These are phyloP conservation scores for Verticillium zaregamsianum DNA, from an alignment of 2,329 filamentous ascomycete genomes.

Conservation along the genomic window DNA sequence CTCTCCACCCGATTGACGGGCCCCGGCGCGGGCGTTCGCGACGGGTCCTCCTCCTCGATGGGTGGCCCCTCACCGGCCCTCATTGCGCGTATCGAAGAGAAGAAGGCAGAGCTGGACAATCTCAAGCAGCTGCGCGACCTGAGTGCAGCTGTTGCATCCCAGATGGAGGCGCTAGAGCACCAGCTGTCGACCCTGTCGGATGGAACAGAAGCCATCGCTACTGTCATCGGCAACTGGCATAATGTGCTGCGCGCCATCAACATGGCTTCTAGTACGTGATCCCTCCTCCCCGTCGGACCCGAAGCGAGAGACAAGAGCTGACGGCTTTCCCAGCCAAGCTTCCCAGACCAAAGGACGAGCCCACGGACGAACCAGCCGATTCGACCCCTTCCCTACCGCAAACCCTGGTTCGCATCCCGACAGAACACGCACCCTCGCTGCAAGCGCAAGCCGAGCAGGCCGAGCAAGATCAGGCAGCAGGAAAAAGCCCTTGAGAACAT, in stretches of 20 bases:
- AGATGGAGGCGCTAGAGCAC: slow-evolving; percentile 78
- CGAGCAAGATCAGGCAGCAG: slow-evolving; percentile 34
- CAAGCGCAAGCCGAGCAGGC: slow-evolving; percentile 56
- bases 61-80: slow-evolving; percentile 64
- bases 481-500: slow-evolving; percentile 3
- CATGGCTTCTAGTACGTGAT: slow-evolving; percentile 72
- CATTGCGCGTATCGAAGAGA: slow-evolving; percentile 75
- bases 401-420: slow-evolving; percentile 80
- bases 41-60: slow-evolving; percentile 33
- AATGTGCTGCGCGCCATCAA: slow-evolving; percentile 80
- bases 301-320: neutral
- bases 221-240: slow-evolving; percentile 85
- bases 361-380: slow-evolving; percentile 24
- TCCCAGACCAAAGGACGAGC: slow-evolving; percentile 51
- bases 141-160: slow-evolving; percentile 70
- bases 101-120: slow-evolving; percentile 77
- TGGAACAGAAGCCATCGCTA: slow-evolving; percentile 80
- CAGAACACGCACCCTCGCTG: slow-evolving; percentile 66
- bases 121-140: slow-evolving; percentile 74
- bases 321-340: slow-evolving; percentile 58
- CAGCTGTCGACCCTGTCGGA: slow-evolving; percentile 74
- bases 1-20: slow-evolving; percentile 57
- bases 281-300: neutral
- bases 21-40: slow-evolving; percentile 55
- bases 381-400: slow-evolving; percentile 57